Conservation (phyloP, 1,139 yeast genomes). For the Schwanniomyces etchellsii region DNA sequence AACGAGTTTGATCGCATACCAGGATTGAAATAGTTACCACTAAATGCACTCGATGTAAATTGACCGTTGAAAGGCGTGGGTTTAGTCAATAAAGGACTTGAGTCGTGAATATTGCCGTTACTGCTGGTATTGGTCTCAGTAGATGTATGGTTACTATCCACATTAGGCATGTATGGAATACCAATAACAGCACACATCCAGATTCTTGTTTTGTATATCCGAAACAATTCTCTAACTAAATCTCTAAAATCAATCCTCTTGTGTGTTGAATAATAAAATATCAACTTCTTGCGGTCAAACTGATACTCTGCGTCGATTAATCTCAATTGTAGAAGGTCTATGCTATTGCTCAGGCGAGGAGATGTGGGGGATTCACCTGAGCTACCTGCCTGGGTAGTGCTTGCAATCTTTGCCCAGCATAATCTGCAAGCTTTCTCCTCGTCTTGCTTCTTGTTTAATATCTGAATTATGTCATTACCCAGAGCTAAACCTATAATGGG, state of each 20-base stretch:
- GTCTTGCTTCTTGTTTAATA: constrained; percentile 56
- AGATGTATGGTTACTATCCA: no score
- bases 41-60: no score
- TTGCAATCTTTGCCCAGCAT: constrained; percentile 55
- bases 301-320: constrained; percentile 84
- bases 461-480: constrained; percentile 53
- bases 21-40: no score
- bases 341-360: neutral
- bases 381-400: constrained; percentile 11
- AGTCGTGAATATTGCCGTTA: no score
- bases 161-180: constrained; percentile 17
- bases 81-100: no score
- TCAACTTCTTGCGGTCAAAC: constrained; percentile 89
- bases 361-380: constrained; percentile 6
- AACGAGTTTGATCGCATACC: neutral
- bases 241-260: constrained; percentile 91
- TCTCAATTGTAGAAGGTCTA: constrained; percentile 12
- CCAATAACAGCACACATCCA: constrained; percentile 89
- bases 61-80: no score
- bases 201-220: constrained; percentile 90
- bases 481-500: constrained; percentile 69
- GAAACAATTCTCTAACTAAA: constrained; percentile 83
- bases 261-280: constrained; percentile 73
- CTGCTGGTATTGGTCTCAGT: no score
- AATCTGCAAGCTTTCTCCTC: constrained; percentile 69